Evolutionary conservation across 768 basidiomycete species (phyloP), one percentile per base, ranked within the genome.

Genomic region (Lactifluus volemus): DNA sequence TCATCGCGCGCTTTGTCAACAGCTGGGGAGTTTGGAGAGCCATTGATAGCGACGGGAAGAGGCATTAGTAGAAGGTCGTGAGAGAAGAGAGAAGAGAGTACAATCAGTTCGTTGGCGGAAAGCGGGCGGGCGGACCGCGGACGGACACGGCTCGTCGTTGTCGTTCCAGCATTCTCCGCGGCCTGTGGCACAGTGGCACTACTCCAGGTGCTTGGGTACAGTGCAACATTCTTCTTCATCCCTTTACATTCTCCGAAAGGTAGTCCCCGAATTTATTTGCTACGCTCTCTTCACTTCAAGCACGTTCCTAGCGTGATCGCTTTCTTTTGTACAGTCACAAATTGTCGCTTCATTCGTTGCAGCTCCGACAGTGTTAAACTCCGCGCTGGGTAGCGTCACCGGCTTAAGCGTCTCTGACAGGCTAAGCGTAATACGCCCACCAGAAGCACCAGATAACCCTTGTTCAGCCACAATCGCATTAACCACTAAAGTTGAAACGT

Each of bases 281-380:
- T 19, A 93, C 79, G 58, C 80, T 83, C 65, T 81, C 79, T 68
- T 89, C 88, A 60, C 77, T 81, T 86, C 89, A 93, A 65, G 89
- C 84, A 32, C 15, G 85, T 85, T 14, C 90, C 90, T 7, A 91
- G 80, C 2, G 86, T 90, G 59, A 92, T 86, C 7, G 91, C 92
- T 67, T 92, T 93, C 70, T 89, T 92, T 70, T 98, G 93, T 38
- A 91, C 79, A 4, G 83, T 82, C 36, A 96, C 88, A 68, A 96
- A 98, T 71, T 98, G 94, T 47, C 95, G 79, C 71, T 96, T 98
- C 47, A 88, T 74, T 32, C 95, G 79, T 71, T 96, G 94, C 58
- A 97, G 77, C 73, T 96, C 92, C 0, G 89, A 85, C 6, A 98
- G 78, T 41, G 93, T 92, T 32, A 97, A 65, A 60, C 79, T 79